Conservation (phyloP, 1,284 basidiomycete species). For the Ustilago loliicola region DNA sequence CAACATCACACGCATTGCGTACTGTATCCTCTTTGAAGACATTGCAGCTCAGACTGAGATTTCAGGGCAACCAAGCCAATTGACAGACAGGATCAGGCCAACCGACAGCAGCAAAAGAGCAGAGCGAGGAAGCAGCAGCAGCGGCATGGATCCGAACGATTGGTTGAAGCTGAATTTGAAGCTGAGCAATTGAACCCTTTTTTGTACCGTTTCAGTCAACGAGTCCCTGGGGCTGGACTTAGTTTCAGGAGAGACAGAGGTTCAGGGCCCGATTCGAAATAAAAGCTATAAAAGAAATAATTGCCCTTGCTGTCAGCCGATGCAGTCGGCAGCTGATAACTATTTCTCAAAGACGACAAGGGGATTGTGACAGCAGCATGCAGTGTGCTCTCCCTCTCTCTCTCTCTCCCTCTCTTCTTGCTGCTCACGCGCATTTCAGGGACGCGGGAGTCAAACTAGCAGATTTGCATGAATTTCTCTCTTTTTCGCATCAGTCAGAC, state of each 20-base stretch:
- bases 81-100: background rate
- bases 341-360: too few relatives aligned
- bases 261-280: too few relatives aligned
- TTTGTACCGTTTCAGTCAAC: background rate
- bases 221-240: background rate
- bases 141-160: slow-evolving; percentile 13
- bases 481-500: too few relatives aligned
- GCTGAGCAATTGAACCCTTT: slow-evolving; percentile 1
- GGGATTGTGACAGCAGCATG: too few relatives aligned
- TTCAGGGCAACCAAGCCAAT: background rate
- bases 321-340: too few relatives aligned
- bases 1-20: background rate
- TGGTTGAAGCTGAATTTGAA: slow-evolving; percentile 9
- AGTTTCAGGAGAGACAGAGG: background rate
- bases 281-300: too few relatives aligned
- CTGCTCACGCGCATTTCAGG: background rate
- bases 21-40: background rate
- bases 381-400: background rate
- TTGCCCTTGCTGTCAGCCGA: too few relatives aligned
- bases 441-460: background rate
- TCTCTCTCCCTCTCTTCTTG: too few relatives aligned
- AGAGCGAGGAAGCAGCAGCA: background rate
- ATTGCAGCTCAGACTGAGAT: background rate
- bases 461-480: slow-evolving; percentile 1
- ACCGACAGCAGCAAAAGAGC: background rate